phyloP scores from a whole-genome alignment of 257 asterid genomes.

The Solanum appendiculatum region DNA sequence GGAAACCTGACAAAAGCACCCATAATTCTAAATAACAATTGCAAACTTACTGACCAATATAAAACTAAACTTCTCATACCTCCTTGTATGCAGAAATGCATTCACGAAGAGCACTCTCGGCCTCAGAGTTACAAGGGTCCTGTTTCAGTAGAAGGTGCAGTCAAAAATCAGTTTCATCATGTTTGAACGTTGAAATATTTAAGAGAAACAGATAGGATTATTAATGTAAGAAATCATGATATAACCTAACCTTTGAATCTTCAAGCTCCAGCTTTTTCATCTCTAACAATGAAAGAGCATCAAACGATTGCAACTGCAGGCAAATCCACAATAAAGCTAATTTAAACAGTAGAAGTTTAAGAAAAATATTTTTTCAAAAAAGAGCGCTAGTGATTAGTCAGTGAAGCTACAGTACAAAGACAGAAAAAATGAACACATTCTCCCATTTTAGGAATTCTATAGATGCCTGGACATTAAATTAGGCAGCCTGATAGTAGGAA shows the following conservation, averaged over 20 bases:
- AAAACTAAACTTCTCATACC: slow-evolving; percentile 27
- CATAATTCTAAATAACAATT: neutral
- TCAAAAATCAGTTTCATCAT: neutral
- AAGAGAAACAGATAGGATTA: neutral
- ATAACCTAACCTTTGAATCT: slow-evolving; percentile 36
- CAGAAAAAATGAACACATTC: neutral
- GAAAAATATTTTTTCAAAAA: neutral
- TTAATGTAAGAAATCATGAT: neutral
- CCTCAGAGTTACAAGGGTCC: slow-evolving; percentile 25
- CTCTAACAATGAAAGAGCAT: slow-evolving; percentile 58
- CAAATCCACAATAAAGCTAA: neutral
- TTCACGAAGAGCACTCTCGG: slow-evolving; percentile 37
- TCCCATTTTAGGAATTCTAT: neutral
- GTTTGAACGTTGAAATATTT: neutral
- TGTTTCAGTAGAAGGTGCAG: slow-evolving; percentile 13
- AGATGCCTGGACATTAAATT: neutral
- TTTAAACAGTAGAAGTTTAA: neutral
- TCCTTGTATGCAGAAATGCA: slow-evolving; percentile 63
- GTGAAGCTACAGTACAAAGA: neutral
- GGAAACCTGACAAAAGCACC: neutral
- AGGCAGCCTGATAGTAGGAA: neutral
- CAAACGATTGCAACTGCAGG: slow-evolving; percentile 72
- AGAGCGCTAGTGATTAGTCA: neutral
- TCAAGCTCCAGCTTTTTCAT: slow-evolving; percentile 30
- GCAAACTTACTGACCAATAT: neutral